Percentiles rank a stretch among this genome's conserved stretches.
These are phyloP conservation scores for Pythium aquatile DNA, from an alignment of 352 stramenopile species.

Conservation along the genomic window DNA sequence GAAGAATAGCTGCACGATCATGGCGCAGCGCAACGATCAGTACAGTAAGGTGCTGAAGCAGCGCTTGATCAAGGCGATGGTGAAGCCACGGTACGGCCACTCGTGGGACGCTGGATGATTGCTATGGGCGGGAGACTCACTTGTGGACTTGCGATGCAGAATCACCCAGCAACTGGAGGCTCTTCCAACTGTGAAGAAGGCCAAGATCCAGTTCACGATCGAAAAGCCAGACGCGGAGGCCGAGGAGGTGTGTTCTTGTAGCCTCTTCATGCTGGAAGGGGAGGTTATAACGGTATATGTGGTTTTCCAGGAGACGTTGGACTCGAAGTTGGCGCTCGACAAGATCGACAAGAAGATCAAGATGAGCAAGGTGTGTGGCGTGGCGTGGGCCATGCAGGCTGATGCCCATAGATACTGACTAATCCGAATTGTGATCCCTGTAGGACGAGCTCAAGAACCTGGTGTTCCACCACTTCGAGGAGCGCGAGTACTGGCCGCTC, in stretches of 20 bases:
- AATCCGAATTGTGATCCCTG: neutral
- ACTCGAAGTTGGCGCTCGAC: conserved; percentile 46
- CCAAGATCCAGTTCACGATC: conserved; percentile 81
- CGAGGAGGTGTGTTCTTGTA: conserved; percentile 45
- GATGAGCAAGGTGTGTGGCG: conserved; percentile 74
- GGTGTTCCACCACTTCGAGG: conserved; percentile 86
- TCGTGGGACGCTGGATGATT: neutral
- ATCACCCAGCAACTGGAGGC: conserved; percentile 76
- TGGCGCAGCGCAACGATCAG: conserved; percentile 79
- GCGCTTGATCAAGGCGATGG: conserved; percentile 84
- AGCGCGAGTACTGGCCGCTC: conserved; percentile 84
- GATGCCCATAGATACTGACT: neutral
- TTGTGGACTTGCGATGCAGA: conserved; percentile 25
- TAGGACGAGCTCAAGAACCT: conserved; percentile 88
- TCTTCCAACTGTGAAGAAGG: conserved; percentile 75
- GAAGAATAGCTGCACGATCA: conserved; percentile 84
- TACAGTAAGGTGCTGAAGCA: conserved; percentile 87
- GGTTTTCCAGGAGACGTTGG: conserved; percentile 19
- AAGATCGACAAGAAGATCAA: conserved; percentile 87
- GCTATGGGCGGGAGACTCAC: neutral
- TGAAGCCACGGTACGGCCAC: conserved; percentile 46
- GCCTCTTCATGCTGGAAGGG: neutral
- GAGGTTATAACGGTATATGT: conserved; percentile 34
- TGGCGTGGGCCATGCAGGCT: neutral
- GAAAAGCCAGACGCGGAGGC: conserved; percentile 67